Percentiles rank a stretch among this genome's conserved stretches.
Conservation (phyloP, 495 filamentous ascomycete genomes). For the Neurospora sp. region DNA sequence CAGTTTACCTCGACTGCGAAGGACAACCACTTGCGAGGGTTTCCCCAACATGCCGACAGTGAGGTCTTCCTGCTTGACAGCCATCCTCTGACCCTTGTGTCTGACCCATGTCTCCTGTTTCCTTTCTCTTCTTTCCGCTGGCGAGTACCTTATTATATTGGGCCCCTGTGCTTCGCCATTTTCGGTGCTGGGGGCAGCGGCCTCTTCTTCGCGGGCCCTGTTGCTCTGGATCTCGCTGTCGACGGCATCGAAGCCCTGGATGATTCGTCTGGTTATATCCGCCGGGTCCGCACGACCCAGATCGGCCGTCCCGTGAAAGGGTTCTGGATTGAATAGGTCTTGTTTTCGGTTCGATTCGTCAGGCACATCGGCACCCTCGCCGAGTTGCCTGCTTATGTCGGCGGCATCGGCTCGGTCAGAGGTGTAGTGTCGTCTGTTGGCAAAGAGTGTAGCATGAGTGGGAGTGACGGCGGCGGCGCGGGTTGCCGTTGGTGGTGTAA, state of each 20-base stretch:
- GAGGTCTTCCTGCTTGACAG: not conserved
- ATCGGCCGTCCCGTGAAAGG: not conserved
- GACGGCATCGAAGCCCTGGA: not conserved
- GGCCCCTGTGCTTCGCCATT: not conserved
- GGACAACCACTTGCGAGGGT: not conserved
- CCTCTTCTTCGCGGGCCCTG: not conserved
- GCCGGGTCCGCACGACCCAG: not conserved
- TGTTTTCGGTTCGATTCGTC: not conserved
- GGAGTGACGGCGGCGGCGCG: not conserved
- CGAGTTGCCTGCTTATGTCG: not conserved
- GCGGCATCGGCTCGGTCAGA: not conserved
- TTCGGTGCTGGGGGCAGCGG: not conserved
- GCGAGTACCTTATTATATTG: not conserved
- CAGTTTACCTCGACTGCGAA: slow-evolving; percentile 15
- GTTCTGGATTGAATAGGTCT: not conserved
- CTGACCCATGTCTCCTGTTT: not conserved
- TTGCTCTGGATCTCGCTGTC: not conserved
- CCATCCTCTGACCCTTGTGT: not conserved
- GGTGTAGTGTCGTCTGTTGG: not conserved
- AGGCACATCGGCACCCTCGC: not conserved
- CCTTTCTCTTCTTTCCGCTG: not conserved
- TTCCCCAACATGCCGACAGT: not conserved
- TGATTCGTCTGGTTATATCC: not conserved
- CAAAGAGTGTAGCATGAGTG: not conserved
- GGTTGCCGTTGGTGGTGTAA: not conserved